Conservation (phyloP, 208 protist genomes). For the Trypanosoma conorhini region DNA sequence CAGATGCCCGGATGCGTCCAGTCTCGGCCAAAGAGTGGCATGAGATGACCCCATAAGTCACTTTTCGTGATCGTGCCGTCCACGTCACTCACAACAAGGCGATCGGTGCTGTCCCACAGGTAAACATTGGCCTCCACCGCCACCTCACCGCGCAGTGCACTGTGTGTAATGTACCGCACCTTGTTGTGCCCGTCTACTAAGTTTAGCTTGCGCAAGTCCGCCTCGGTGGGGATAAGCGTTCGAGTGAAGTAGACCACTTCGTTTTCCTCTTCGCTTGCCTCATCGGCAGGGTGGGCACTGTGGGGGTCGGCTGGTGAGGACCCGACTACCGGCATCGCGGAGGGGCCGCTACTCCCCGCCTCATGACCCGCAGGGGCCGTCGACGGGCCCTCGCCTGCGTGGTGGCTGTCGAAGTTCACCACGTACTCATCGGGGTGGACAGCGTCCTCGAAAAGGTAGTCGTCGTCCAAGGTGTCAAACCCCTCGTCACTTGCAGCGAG, state of each 20-base stretch:
- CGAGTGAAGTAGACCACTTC: conserved; percentile 53
- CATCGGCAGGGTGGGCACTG: too few relatives aligned
- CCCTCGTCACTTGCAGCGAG: conserved; percentile 23
- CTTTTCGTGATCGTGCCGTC: conserved; percentile 99
- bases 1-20: conserved; percentile 97
- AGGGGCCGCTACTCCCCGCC: background rate
- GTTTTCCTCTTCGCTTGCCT: background rate
- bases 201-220: conserved; percentile 90
- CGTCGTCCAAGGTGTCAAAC: conserved; percentile 18
- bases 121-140: conserved; percentile 91
- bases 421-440: background rate
- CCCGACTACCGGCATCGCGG: background rate
- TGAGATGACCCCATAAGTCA: conserved; percentile 96
- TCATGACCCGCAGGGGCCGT: background rate
- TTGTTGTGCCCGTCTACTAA: conserved; percentile 90
- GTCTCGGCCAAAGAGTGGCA: conserved; percentile 91
- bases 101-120: conserved; percentile 89
- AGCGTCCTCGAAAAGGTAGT: conserved; percentile 30
- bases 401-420: background rate
- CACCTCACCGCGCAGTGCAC: conserved; percentile 59
- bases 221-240: conserved; percentile 80
- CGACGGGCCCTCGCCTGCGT: background rate
- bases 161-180: conserved; percentile 91
- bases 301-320: background rate
- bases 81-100: conserved; percentile 98